Evolutionary conservation across 2,329 filamentous ascomycete genomes (phyloP), one percentile per base, ranked within the genome.

Genomic region (Trichoderma harzianum): DNA sequence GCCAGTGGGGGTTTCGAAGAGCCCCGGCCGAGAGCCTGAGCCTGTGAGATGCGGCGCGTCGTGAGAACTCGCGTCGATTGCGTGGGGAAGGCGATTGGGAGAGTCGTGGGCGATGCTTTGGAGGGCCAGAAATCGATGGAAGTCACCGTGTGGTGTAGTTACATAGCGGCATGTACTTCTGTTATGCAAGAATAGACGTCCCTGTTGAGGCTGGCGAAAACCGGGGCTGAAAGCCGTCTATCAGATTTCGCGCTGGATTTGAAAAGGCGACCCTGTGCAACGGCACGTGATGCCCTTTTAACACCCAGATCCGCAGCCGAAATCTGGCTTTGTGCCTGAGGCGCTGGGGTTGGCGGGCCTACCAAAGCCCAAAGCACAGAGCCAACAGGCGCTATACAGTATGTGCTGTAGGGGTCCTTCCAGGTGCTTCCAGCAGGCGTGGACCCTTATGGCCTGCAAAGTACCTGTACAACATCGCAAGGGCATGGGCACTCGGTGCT

Each of bases 81-180:
- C 70, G 70, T 62, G 55, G 36, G 64, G 60, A 62, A 14, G 68
- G 65, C 7, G 67, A n/a, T 34, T 61, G 63, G 55, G 64, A 57
- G 57, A 26, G 64, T 63, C 21, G 60, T 34, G 24, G 47, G 63
- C 53, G 69, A 72, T 66, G 69, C 63, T 67, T 66, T 62, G 55
- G 34, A 62, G 51, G 39, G 65, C 69, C 36, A 61, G 69, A 66
- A 65, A 34, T 69, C 60, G 74, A 74, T 75, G 69, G 75, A 82
- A 80, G 80, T 82, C 79, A 79, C 79, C 76, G 71, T 77, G 63
- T 69, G 75, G 79, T 77, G 77, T 72, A 77, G 74, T 77, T 79
- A 75, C 77, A 79, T 78, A 76, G 77, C 76, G 77, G 58, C 74
- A 71, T 78, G 78, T 80, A 80, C 78, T 76, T 79, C 76, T 74